These are phyloP conservation scores for Carex pumila DNA, from an alignment of 176 grass and related monocot genomes.

Conservation along the genomic window DNA sequence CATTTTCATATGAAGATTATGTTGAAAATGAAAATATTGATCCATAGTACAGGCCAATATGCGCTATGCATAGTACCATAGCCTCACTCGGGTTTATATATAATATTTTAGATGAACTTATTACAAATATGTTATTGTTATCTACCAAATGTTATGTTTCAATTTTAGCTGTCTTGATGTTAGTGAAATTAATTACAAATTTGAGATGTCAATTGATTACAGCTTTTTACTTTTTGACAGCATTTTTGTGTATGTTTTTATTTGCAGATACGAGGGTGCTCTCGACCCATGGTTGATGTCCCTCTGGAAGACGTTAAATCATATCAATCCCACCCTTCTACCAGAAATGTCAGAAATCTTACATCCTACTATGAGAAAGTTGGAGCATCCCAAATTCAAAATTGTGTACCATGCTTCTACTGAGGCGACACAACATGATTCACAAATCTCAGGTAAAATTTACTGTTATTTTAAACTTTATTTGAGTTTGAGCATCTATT, in stretches of 20 bases:
- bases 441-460: constrained; percentile 38
- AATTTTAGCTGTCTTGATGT: background rate
- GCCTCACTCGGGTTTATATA: background rate
- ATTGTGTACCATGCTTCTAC: constrained; percentile 49
- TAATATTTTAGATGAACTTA: background rate
- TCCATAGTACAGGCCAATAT: too few relatives aligned
- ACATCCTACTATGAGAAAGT: constrained; percentile 47
- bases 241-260: background rate
- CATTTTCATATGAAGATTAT: too few relatives aligned
- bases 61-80: too few relatives aligned
- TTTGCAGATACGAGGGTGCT: constrained; percentile 74
- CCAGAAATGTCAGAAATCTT: constrained; percentile 66
- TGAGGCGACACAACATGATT: constrained; percentile 29
- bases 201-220: background rate
- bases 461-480: constrained; percentile 1
- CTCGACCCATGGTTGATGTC: constrained; percentile 77
- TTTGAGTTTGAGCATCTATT: background rate
- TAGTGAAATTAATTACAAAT: background rate
- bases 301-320: constrained; percentile 66
- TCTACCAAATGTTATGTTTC: background rate
- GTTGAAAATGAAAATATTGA: too few relatives aligned
- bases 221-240: background rate
- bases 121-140: background rate
- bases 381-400: constrained; percentile 57
- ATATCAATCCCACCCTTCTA: constrained; percentile 42